Percentiles rank a stretch among this genome's conserved stretches.
Evolutionary conservation across 345 rosid species (phyloP).

Genomic region (Linum usitatissimum): DNA sequence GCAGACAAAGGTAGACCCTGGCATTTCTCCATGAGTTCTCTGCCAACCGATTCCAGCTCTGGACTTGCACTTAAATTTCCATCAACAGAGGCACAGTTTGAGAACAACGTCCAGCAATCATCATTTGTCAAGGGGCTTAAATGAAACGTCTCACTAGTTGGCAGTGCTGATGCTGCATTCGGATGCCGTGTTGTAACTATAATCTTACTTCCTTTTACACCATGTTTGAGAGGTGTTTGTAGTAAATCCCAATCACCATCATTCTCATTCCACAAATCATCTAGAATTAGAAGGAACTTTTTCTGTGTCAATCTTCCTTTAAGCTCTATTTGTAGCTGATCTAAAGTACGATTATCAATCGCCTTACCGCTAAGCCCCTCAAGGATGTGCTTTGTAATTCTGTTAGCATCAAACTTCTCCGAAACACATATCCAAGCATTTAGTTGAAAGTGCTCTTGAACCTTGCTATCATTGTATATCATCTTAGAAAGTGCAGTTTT

Average conservation of each 20-base stretch:
- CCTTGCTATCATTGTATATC: constrained; percentile 12
- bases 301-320: not conserved
- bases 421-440: constrained; percentile 10
- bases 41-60: constrained; percentile 8
- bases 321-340: not conserved
- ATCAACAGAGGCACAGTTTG: constrained; percentile 4
- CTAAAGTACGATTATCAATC: not conserved
- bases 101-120: constrained; percentile 13
- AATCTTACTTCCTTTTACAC: constrained; percentile 6
- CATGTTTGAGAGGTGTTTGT: not conserved
- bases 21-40: constrained; percentile 10
- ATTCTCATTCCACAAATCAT: constrained; percentile 10
- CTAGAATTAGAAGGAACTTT: constrained; percentile 10
- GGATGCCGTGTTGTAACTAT: not conserved
- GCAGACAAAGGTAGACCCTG: constrained; percentile 12
- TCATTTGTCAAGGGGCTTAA: not conserved
- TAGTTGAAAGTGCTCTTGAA: not conserved
- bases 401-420: not conserved
- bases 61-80: not conserved
- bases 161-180: not conserved
- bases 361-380: not conserved
- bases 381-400: not conserved
- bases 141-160: not conserved
- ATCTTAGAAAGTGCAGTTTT: constrained; percentile 23
- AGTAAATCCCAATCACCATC: constrained; percentile 1